Percentiles rank a stretch among this genome's conserved stretches.
Evolutionary conservation across 225 moss, liverwort and hornwort species (phyloP).

Genomic region (Lunularia cruciata): DNA sequence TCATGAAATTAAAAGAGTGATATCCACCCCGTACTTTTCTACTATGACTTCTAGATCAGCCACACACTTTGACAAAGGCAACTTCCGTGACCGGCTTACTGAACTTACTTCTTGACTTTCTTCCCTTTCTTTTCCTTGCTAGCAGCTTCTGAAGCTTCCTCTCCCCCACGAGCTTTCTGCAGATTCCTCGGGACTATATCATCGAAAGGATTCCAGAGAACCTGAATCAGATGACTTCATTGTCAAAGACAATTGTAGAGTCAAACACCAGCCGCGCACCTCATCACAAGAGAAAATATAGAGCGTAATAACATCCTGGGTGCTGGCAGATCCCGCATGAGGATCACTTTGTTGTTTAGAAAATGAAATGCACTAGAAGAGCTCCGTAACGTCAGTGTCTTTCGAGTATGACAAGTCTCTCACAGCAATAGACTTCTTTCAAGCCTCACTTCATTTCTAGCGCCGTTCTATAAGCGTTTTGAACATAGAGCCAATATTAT

Average conservation of each 20-base stretch:
- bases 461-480: too few relatives aligned
- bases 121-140: constrained; percentile 31
- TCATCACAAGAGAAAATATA: neutral
- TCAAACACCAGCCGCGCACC: constrained; percentile 13
- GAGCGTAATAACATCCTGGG: neutral
- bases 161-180: constrained; percentile 32
- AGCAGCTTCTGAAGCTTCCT: constrained; percentile 37
- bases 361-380: too few relatives aligned
- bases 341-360: too few relatives aligned
- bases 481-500: too few relatives aligned
- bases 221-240: constrained; percentile 90
- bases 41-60: too few relatives aligned
- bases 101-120: constrained; percentile 77
- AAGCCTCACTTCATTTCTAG: too few relatives aligned
- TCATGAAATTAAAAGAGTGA: too few relatives aligned
- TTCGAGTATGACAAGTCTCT: too few relatives aligned
- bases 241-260: constrained; percentile 68
- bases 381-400: too few relatives aligned
- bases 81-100: neutral
- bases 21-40: too few relatives aligned
- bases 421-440: too few relatives aligned
- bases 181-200: constrained; percentile 72
- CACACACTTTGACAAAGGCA: neutral
- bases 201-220: constrained; percentile 99
- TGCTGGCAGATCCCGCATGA: too few relatives aligned